Evolutionary conservation across 768 basidiomycete species (phyloP).

Genomic region (Leucocoprinus birnbaumii): DNA sequence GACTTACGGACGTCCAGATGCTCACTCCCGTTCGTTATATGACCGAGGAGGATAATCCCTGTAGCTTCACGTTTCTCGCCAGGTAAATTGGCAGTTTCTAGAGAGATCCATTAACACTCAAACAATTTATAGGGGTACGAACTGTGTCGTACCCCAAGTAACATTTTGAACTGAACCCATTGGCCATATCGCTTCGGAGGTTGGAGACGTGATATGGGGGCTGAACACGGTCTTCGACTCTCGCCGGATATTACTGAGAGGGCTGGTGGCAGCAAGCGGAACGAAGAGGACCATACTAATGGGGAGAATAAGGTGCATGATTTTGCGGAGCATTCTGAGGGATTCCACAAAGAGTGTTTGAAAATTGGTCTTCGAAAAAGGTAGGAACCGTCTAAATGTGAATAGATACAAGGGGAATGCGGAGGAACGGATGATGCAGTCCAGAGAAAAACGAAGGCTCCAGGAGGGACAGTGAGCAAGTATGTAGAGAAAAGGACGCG

Average conservation of each 20-base stretch:
- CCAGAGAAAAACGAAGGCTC: no score
- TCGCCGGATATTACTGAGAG: not conserved
- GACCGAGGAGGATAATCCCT: conserved; percentile 46
- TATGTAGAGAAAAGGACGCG: no score
- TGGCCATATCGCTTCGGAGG: conserved; percentile 17
- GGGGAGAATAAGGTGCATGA: not conserved
- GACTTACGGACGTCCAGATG: conserved; percentile 48
- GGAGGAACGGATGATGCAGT: no score
- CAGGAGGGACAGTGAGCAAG: no score
- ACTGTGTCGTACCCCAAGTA: conserved; percentile 19
- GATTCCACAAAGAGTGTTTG: not conserved
- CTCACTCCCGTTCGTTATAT: conserved; percentile 35
- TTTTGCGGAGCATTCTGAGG: not conserved
- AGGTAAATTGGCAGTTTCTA: conserved; percentile 37
- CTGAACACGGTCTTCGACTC: conserved; percentile 19
- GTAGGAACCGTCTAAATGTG: no score
- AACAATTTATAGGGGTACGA: not conserved
- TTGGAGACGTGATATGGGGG: conserved; percentile 21
- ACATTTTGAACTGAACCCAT: conserved; percentile 20
- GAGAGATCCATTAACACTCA: not conserved
- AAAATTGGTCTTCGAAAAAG: not conserved
- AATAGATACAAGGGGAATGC: no score
- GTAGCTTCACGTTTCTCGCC: conserved; percentile 26
- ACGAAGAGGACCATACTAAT: not conserved
- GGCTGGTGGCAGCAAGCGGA: not conserved